These are phyloP conservation scores for Aspergillus bertholletiae DNA, from an alignment of 495 filamentous ascomycete genomes.

Conservation along the genomic window DNA sequence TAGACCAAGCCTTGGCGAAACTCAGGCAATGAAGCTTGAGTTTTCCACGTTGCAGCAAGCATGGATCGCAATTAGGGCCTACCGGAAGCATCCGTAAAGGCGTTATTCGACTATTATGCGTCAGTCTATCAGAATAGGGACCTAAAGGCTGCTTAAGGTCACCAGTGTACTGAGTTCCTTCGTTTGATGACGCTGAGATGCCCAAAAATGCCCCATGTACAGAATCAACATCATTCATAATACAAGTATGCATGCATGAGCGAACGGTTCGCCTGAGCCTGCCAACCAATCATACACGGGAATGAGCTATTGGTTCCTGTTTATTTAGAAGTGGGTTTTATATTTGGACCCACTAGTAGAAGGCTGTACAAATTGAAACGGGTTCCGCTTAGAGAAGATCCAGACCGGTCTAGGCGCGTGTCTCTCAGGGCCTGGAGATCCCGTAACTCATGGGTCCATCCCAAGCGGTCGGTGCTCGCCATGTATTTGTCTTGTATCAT, in stretches of 20 bases:
- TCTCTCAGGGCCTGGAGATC: background rate
- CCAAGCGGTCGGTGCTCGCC: too few species aligned
- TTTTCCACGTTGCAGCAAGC: constrained; percentile 10
- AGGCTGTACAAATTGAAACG: background rate
- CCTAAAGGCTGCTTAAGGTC: too few species aligned
- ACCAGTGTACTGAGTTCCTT: too few species aligned
- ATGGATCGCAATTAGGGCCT: background rate
- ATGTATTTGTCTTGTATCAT: too few species aligned
- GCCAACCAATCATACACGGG: background rate
- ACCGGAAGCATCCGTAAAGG: background rate
- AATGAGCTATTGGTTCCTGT: too few species aligned
- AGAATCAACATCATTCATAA: too few species aligned
- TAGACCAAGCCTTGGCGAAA: constrained; percentile 33
- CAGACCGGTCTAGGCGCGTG: constrained; percentile 16
- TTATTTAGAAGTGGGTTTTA: too few species aligned
- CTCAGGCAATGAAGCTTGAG: constrained; percentile 6
- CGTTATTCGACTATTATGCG: background rate
- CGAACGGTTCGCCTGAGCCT: too few species aligned
- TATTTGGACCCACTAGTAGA: too few species aligned
- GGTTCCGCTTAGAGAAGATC: background rate
- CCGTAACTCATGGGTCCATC: background rate
- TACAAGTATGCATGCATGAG: too few species aligned
- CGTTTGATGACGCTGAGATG: too few species aligned
- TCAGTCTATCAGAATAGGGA: background rate
- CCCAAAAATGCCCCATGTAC: too few species aligned